Evolutionary conservation across 129 eudicot genomes (phyloP), one percentile per base, ranked within the genome.

Genomic region (Flaveria robusta): DNA sequence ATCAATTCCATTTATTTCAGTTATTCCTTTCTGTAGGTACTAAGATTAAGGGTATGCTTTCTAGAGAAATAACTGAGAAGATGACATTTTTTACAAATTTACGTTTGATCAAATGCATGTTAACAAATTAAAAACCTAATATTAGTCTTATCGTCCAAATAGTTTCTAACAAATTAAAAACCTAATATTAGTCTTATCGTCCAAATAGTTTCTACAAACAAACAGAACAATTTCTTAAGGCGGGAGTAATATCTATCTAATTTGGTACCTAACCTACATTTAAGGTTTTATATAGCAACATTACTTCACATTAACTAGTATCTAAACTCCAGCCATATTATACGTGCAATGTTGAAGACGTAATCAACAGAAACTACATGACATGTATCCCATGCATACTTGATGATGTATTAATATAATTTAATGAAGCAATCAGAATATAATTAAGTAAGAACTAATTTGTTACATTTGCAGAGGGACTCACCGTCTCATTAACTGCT

Each of bases 401-500:
- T 1, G 7, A 23, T 6, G 15, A 73, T 24, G 74, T 26, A 70
- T 49, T 70, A 9, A 26, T 49, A 49, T 4, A 60, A 15, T 23
- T 9, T 7, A 39, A n/a, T 6, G 11, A 74, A 23, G 24, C 62
- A n/a, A 43, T 34, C 2, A 16, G 27, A 51, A 71, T 6, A 22
- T 18, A 75, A 34, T 45, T 56, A 22, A 11, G 18, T 16, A 79
- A 52, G 45, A 70, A 47, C 34, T 46, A 62, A 75, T 4, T 27
- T 75, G 71, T 63, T 63, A 49, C 64, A 71, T 27, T 23, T 39
- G 54, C 68, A 71, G 68, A 73, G 70, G 70, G 64, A 71, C 97
- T 88, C 83, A 93, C 98, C 93, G 87, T 84, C 72, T 93, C 98
- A 84, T 93, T 91, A 37, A 93, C 98, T 29, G 98, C 98, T 68